Percentiles rank a stretch among this genome's conserved stretches.
These are phyloP conservation scores for Geosmithia flava DNA, from an alignment of 2,329 filamentous ascomycete species.

Conservation along the genomic window DNA sequence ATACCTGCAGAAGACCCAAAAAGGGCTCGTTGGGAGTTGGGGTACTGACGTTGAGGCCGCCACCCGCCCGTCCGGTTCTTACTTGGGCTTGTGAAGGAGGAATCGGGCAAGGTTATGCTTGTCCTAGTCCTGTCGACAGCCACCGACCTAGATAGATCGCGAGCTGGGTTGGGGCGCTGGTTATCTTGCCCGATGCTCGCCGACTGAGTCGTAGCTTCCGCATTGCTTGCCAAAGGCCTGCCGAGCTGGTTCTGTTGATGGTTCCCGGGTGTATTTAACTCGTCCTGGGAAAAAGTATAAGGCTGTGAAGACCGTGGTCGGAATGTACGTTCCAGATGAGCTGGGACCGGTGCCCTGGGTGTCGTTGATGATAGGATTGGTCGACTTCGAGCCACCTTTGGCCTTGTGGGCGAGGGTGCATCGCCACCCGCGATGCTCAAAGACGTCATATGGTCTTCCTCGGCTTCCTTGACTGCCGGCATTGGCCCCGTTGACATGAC, in stretches of 20 bases:
- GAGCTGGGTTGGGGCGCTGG: not conserved
- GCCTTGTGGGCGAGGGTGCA: not conserved
- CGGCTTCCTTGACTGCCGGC: conserved; percentile 16
- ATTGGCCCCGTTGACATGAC: conserved; percentile 14
- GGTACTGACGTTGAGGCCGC: not conserved
- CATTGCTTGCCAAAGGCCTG: not conserved
- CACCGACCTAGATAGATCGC: not conserved
- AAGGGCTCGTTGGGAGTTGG: not conserved
- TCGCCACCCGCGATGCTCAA: conserved; percentile 10
- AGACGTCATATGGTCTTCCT: conserved; percentile 10
- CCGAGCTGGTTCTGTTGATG: not conserved
- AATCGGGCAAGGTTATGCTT: not conserved
- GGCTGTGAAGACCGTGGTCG: conserved; percentile 7
- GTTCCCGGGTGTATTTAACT: not conserved
- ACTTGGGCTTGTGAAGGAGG: not conserved
- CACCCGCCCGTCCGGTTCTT: not conserved
- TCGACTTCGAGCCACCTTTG: not conserved
- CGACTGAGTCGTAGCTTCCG: not conserved
- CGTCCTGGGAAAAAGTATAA: not conserved
- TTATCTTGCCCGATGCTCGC: not conserved
- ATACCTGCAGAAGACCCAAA: not conserved
- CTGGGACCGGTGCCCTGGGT: conserved; percentile 26
- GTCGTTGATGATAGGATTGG: conserved; percentile 22
- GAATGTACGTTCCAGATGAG: conserved; percentile 25
- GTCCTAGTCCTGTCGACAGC: not conserved